Conservation (phyloP, 371 early-diverging fungal species). For the Mortierella sp. region DNA sequence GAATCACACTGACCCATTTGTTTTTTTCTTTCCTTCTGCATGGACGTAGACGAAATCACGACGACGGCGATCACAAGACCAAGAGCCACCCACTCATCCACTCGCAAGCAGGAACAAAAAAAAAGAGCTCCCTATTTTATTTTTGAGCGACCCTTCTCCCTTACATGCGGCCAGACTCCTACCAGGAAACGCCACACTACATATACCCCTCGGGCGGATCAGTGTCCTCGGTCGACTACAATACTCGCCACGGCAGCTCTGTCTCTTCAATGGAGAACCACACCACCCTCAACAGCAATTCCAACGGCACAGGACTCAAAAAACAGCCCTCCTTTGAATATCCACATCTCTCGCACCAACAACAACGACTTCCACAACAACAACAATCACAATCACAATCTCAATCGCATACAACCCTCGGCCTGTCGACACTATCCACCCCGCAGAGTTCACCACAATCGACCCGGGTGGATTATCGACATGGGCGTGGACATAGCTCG, state of each 20-base stretch:
- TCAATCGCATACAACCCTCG: background rate
- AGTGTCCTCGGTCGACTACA: conserved; percentile 7
- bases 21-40: background rate
- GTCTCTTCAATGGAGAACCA: conserved; percentile 24
- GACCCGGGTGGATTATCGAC: conserved; percentile 4
- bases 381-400: background rate
- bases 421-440: conserved; percentile 7
- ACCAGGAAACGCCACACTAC: conserved; percentile 6
- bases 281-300: conserved; percentile 11
- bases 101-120: background rate
- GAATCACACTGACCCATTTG: background rate
- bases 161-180: conserved; percentile 3
- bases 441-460: conserved; percentile 21
- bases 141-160: background rate
- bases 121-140: background rate
- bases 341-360: background rate
- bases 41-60: background rate
- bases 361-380: background rate
- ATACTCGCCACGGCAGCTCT: background rate
- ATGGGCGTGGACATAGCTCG: conserved; percentile 14
- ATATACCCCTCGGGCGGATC: conserved; percentile 13
- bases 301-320: background rate
- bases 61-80: conserved; percentile 6
- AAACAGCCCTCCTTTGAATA: conserved; percentile 1
- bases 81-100: background rate